Evolutionary conservation across 352 stramenopile species (phyloP).

Genomic region (Globisporangium megalacanthum): DNA sequence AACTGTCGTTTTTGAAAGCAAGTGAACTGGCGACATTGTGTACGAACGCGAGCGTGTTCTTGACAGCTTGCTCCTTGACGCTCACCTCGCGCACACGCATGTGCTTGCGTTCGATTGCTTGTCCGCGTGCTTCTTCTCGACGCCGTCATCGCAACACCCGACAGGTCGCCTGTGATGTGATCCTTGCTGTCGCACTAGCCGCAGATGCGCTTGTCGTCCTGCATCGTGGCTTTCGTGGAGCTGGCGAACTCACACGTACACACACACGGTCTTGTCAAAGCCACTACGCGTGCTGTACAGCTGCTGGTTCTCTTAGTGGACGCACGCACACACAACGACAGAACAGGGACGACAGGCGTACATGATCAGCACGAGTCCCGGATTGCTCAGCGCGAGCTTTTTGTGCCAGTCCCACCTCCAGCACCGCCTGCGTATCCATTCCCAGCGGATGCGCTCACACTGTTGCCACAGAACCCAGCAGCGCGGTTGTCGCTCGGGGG

Average conservation of each 20-base stretch:
- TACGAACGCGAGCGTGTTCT: conserved; percentile 43
- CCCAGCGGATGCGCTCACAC: conserved; percentile 29
- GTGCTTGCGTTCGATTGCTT: conserved; percentile 39
- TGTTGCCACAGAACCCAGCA: conserved; percentile 68
- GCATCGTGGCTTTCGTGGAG: conserved; percentile 80
- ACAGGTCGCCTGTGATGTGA: conserved; percentile 59
- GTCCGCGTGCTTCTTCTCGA: conserved; percentile 54
- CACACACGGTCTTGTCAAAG: no score
- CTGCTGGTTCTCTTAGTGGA: background rate
- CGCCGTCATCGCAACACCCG: conserved; percentile 31
- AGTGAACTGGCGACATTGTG: conserved; percentile 23
- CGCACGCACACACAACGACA: background rate
- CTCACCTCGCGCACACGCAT: conserved; percentile 21
- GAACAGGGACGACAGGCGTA: conserved; percentile 16
- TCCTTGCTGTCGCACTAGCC: conserved; percentile 70
- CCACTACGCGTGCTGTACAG: background rate
- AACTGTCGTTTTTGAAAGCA: no score
- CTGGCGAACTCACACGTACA: conserved; percentile 14
- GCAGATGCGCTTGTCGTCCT: conserved; percentile 75
- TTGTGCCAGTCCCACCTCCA: conserved; percentile 36
- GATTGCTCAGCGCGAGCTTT: conserved; percentile 69
- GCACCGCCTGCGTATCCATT: conserved; percentile 30
- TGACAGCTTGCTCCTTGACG: conserved; percentile 32
- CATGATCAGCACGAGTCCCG: conserved; percentile 63
- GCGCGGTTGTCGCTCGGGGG: conserved; percentile 83